Evolutionary conservation across 179 eudicot genomes (phyloP).

Genomic region (Pouteria campechiana): DNA sequence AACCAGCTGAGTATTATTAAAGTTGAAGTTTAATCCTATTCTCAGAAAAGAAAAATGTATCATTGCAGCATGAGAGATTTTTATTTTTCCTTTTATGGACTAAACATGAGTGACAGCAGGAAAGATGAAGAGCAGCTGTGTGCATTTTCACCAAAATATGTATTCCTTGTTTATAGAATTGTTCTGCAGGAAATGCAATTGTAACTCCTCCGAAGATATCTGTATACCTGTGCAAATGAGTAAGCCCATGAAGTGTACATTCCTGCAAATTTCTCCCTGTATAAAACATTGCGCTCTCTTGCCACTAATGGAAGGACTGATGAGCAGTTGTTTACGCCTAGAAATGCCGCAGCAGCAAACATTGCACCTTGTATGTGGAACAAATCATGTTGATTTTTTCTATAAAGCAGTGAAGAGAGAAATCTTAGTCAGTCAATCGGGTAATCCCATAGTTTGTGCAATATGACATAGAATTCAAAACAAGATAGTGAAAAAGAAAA

Average conservation of each 20-base stretch:
- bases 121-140: no score
- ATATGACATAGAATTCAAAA: no score
- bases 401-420: conserved; percentile 15
- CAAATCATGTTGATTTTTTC: conserved; percentile 56
- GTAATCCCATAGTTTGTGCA: no score
- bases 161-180: no score
- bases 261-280: conserved; percentile 84
- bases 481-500: no score
- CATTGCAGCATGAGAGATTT: neutral
- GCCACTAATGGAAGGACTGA: conserved; percentile 35
- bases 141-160: no score
- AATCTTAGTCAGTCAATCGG: conserved; percentile 1
- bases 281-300: conserved; percentile 56
- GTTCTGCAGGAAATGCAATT: no score
- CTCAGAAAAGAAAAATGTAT: no score
- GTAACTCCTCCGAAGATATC: neutral
- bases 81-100: neutral
- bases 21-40: no score
- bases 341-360: conserved; percentile 13
- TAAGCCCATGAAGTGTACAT: conserved; percentile 84
- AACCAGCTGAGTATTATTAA: no score
- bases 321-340: conserved; percentile 54
- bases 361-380: conserved; percentile 51
- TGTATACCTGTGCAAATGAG: conserved; percentile 67
- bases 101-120: no score